Conservation (phyloP, 108 stramenopile species). For the Phaeodactylum tricornutum region DNA sequence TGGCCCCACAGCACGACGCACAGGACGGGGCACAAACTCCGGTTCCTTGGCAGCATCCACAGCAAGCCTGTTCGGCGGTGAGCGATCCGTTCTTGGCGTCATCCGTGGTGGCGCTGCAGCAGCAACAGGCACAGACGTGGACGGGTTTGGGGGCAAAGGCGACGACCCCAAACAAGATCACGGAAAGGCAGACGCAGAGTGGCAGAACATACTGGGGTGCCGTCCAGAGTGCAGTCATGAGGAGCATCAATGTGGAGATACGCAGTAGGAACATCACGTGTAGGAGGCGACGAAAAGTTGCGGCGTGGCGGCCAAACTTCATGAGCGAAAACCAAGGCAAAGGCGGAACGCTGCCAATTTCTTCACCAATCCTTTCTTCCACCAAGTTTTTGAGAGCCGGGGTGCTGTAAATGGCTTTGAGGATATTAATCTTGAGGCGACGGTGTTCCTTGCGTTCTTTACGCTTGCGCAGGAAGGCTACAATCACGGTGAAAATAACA, state of each 20-base stretch:
- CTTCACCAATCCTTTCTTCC: slow-evolving; percentile 19
- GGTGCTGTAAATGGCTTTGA: slow-evolving; percentile 17
- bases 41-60: slow-evolving; percentile 25
- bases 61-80: slow-evolving; percentile 10
- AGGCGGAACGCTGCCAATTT: slow-evolving; percentile 16
- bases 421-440: slow-evolving; percentile 5
- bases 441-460: neutral
- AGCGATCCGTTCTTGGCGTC: slow-evolving; percentile 4
- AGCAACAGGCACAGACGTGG: slow-evolving; percentile 17
- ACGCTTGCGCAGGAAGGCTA: neutral
- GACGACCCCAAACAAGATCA: neutral
- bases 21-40: too few relatives aligned
- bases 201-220: neutral
- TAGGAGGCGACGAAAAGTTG: neutral
- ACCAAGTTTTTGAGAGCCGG: slow-evolving; percentile 15
- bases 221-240: slow-evolving; percentile 3
- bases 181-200: neutral
- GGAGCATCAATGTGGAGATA: neutral
- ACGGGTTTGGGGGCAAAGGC: neutral
- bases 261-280: slow-evolving; percentile 2
- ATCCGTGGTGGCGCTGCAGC: slow-evolving; percentile 11
- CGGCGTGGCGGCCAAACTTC: neutral
- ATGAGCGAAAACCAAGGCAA: slow-evolving; percentile 1
- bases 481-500: neutral
- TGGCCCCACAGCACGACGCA: slow-evolving; percentile 4